Evolutionary conservation across 768 basidiomycete species (phyloP).

Genomic region (Grammothele lineata): DNA sequence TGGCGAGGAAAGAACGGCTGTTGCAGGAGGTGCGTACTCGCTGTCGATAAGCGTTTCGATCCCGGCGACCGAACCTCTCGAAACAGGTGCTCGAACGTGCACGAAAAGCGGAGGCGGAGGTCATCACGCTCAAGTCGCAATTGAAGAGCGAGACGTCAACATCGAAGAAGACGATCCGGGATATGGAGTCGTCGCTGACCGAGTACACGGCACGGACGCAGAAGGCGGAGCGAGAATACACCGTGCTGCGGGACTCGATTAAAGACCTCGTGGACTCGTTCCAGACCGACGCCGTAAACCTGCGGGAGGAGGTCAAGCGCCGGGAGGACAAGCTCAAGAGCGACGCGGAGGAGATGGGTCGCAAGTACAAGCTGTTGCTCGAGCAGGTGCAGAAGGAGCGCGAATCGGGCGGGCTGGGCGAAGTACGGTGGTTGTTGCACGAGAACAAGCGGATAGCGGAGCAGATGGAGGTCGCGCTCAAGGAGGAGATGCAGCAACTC

Average conservation of each 20-base stretch:
- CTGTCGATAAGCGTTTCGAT: not conserved
- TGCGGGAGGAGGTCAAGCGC: conserved; percentile 71
- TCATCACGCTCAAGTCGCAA: conserved; percentile 59
- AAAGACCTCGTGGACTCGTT: conserved; percentile 69
- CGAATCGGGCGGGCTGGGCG: conserved; percentile 42
- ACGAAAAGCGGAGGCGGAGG: conserved; percentile 80
- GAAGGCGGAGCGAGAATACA: conserved; percentile 81
- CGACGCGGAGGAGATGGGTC: conserved; percentile 65
- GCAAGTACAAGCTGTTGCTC: conserved; percentile 63
- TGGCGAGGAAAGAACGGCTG: conserved; percentile 81
- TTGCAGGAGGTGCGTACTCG: conserved; percentile 68
- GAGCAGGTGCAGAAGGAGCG: conserved; percentile 57
- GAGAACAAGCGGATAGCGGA: conserved; percentile 46
- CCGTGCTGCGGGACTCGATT: conserved; percentile 71
- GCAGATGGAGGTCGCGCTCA: conserved; percentile 61
- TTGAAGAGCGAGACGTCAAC: conserved; percentile 69
- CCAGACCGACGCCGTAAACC: conserved; percentile 66
- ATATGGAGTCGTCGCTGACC: conserved; percentile 71
- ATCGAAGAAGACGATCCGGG: conserved; percentile 72
- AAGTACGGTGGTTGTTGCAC: conserved; percentile 45
- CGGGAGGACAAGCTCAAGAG: conserved; percentile 64
- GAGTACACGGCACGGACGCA: conserved; percentile 76
- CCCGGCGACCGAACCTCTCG: not conserved
- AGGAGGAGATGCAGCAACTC: conserved; percentile 50
- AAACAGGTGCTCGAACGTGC: conserved; percentile 64